Percentiles rank a stretch among this genome's conserved stretches.
phyloP scores from a whole-genome alignment of 2,329 filamentous ascomycete species.

The Pezicula carpinea region DNA sequence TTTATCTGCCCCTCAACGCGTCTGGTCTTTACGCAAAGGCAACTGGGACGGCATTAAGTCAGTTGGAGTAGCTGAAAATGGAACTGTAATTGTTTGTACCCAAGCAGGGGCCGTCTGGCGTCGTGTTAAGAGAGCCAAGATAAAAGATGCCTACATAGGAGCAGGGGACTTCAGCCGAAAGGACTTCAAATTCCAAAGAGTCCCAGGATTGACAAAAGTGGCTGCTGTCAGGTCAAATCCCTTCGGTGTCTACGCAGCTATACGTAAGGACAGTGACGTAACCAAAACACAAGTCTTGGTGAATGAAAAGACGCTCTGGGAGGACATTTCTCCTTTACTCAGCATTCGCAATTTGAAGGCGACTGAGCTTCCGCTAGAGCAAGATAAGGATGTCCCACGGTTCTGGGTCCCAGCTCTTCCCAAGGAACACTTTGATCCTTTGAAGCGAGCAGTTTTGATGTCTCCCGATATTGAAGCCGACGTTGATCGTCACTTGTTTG shows the following conservation, averaged over 20 bases:
- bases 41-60: slow-evolving; percentile 70
- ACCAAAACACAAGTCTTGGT: slow-evolving; percentile 68
- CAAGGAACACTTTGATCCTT: slow-evolving; percentile 46
- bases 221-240: slow-evolving; percentile 80
- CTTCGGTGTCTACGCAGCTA: slow-evolving; percentile 84
- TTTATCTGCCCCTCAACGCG: slow-evolving; percentile 70
- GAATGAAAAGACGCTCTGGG: slow-evolving; percentile 64
- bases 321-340: slow-evolving; percentile 66
- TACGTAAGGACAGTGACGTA: slow-evolving; percentile 79
- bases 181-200: slow-evolving; percentile 91
- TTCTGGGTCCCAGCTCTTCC: slow-evolving; percentile 38
- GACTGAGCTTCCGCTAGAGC: slow-evolving; percentile 32
- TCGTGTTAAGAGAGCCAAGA: slow-evolving; percentile 75
- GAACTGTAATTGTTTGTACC: slow-evolving; percentile 91
- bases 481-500: slow-evolving; percentile 44
- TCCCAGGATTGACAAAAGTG: slow-evolving; percentile 83
- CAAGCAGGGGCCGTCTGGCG: slow-evolving; percentile 91
- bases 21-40: slow-evolving; percentile 81
- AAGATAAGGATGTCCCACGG: slow-evolving; percentile 35
- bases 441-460: slow-evolving; percentile 50
- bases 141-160: slow-evolving; percentile 57
- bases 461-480: slow-evolving; percentile 65
- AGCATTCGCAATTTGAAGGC: slow-evolving; percentile 59
- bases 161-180: slow-evolving; percentile 61
- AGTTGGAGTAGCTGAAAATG: slow-evolving; percentile 85